Conservation (phyloP, 305 asterid species). For the Rubia occidens region DNA sequence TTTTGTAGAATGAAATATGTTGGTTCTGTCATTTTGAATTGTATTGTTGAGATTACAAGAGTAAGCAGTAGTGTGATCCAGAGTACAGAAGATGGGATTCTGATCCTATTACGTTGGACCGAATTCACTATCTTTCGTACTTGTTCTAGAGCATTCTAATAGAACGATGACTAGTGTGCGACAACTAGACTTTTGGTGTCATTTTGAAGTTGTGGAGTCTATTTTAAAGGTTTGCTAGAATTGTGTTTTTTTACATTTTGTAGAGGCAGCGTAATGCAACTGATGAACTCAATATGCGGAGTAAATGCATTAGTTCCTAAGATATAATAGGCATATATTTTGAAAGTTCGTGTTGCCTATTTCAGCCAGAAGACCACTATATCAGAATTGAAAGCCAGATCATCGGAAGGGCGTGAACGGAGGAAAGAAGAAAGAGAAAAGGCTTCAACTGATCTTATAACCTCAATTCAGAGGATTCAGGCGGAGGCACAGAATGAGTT, state of each 20-base stretch:
- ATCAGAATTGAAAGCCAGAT: constrained; percentile 56
- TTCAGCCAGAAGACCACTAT: constrained; percentile 85
- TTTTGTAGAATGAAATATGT: not conserved
- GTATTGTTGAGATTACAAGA: not conserved
- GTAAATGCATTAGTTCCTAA: constrained; percentile 24
- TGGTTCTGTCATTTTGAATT: not conserved
- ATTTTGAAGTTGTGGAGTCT: not conserved
- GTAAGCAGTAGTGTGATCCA: no score
- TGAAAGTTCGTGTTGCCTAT: constrained; percentile 19
- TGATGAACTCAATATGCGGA: constrained; percentile 94
- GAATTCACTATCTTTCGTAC: no score
- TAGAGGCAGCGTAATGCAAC: constrained; percentile 92
- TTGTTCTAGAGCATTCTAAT: no score
- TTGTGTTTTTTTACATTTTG: constrained; percentile 19
- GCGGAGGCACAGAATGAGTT: constrained; percentile 79
- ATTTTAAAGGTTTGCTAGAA: not conserved
- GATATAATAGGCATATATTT: not conserved
- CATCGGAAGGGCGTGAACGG: constrained; percentile 90
- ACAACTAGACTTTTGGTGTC: not conserved
- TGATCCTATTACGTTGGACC: not conserved
- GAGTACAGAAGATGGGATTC: not conserved
- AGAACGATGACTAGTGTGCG: no score
- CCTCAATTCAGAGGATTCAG: constrained; percentile 64
- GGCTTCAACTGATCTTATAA: constrained; percentile 57
- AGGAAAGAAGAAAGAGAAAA: constrained; percentile 87